Percentiles rank a stretch among this genome's conserved stretches.
Evolutionary conservation across 208 protist genomes (phyloP).

Genomic region (Porcisia hertigi): DNA sequence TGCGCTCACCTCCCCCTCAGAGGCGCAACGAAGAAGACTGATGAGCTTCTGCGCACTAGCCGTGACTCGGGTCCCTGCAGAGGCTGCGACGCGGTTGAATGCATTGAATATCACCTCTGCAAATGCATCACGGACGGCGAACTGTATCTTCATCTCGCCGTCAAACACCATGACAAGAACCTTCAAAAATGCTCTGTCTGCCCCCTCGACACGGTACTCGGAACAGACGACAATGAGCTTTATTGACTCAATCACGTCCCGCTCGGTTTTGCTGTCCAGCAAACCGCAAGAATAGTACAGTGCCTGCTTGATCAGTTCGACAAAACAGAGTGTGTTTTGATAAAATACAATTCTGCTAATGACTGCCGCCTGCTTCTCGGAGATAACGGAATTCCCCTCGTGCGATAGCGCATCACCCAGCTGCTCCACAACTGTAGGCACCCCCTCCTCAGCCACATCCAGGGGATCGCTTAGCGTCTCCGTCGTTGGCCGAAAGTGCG

Average conservation of each 20-base stretch:
- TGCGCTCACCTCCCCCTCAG: slow-evolving; percentile 86
- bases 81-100: slow-evolving; percentile 62
- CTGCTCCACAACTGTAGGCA: slow-evolving; percentile 8
- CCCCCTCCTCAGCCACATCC: slow-evolving; percentile 15
- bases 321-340: slow-evolving; percentile 72
- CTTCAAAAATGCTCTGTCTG: slow-evolving; percentile 65
- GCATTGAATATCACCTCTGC: slow-evolving; percentile 81
- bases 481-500: slow-evolving; percentile 47
- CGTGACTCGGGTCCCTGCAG: slow-evolving; percentile 50
- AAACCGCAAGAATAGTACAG: slow-evolving; percentile 64
- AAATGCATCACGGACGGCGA: slow-evolving; percentile 89
- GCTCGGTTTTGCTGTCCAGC: slow-evolving; percentile 84
- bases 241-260: slow-evolving; percentile 88
- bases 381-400: slow-evolving; percentile 20
- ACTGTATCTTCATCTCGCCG: slow-evolving; percentile 87
- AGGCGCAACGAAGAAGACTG: slow-evolving; percentile 54
- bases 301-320: slow-evolving; percentile 63
- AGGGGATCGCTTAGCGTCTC: slow-evolving; percentile 31
- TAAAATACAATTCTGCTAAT: slow-evolving; percentile 81
- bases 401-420: not conserved
- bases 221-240: slow-evolving; percentile 84
- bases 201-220: slow-evolving; percentile 73
- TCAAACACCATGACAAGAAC: slow-evolving; percentile 90
- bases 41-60: slow-evolving; percentile 86
- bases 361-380: slow-evolving; percentile 51